Percentiles rank a stretch among this genome's conserved stretches.
These are phyloP conservation scores for Rhodotorula sp. DNA, from an alignment of 1,284 basidiomycete species.

Conservation along the genomic window DNA sequence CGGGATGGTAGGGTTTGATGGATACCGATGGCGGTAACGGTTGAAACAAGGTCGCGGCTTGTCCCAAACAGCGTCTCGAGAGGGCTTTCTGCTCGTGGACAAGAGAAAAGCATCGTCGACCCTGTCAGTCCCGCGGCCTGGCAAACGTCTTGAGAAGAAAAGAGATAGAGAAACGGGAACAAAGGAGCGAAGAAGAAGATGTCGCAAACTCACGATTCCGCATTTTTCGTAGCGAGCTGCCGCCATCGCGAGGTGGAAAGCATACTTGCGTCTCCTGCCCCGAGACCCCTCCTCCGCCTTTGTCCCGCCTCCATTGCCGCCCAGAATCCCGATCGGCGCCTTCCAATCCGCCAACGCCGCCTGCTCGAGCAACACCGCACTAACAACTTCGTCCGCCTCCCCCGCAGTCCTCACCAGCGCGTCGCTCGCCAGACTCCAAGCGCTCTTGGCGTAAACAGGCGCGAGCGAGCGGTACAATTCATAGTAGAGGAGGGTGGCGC, in stretches of 20 bases:
- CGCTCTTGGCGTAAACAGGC: not conserved
- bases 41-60: conserved; percentile 48
- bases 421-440: not conserved
- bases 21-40: not conserved
- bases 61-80: conserved; percentile 51
- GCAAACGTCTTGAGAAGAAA: too few species aligned
- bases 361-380: conserved; percentile 56
- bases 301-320: conserved; percentile 4
- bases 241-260: conserved; percentile 54
- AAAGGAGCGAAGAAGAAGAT: too few species aligned
- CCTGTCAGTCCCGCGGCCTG: not conserved
- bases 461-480: conserved; percentile 48
- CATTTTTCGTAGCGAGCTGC: conserved; percentile 56
- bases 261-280: conserved; percentile 50
- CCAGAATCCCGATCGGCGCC: conserved; percentile 31
- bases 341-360: conserved; percentile 51
- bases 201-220: conserved; percentile 54
- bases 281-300: conserved; percentile 34
- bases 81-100: conserved; percentile 49
- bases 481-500: conserved; percentile 51
- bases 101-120: not conserved
- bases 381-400: conserved; percentile 53
- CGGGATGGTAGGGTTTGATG: not conserved
- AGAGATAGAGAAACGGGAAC: not conserved
- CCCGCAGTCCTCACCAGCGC: conserved; percentile 48